phyloP scores from a whole-genome alignment of 179 eudicot genomes.

The Dionaea muscipula region DNA sequence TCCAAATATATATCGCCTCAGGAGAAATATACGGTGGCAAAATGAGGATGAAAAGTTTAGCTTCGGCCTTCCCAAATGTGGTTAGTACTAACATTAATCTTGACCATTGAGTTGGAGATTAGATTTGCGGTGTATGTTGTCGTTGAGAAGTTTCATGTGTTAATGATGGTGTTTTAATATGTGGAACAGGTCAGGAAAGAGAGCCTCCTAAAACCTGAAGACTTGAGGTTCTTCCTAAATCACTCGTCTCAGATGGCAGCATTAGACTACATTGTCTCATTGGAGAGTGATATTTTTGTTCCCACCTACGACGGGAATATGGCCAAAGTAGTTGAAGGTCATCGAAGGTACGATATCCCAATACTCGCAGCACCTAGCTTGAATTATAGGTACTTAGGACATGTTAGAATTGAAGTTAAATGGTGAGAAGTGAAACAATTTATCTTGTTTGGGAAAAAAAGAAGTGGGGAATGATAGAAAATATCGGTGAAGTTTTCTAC shows the following conservation, averaged over 20 bases:
- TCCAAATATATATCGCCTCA: conserved; percentile 63
- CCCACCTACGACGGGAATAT: conserved; percentile 77
- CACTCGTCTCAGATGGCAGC: conserved; percentile 87
- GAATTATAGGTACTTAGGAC: no score
- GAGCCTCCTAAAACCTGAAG: conserved; percentile 44
- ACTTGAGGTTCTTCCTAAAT: conserved; percentile 48
- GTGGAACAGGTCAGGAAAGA: conserved; percentile 62
- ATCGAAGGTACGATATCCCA: conserved; percentile 40
- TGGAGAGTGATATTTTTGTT: conserved; percentile 67
- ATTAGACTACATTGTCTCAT: conserved; percentile 53
- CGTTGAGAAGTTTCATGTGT: neutral
- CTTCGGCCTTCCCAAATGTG: conserved; percentile 56
- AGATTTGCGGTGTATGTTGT: neutral
- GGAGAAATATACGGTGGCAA: conserved; percentile 68
- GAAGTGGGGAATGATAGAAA: no score
- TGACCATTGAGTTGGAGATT: neutral
- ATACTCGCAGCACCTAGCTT: no score
- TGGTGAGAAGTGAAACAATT: no score
- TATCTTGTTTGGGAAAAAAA: no score
- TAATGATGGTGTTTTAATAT: neutral
- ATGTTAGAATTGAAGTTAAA: no score
- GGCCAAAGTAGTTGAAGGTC: conserved; percentile 85
- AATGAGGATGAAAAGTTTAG: conserved; percentile 42
- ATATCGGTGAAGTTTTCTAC: no score
- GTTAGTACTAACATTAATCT: conserved; percentile 24